These are phyloP conservation scores for Heliamphora ciliata DNA, from an alignment of 179 eudicot species.

Conservation along the genomic window DNA sequence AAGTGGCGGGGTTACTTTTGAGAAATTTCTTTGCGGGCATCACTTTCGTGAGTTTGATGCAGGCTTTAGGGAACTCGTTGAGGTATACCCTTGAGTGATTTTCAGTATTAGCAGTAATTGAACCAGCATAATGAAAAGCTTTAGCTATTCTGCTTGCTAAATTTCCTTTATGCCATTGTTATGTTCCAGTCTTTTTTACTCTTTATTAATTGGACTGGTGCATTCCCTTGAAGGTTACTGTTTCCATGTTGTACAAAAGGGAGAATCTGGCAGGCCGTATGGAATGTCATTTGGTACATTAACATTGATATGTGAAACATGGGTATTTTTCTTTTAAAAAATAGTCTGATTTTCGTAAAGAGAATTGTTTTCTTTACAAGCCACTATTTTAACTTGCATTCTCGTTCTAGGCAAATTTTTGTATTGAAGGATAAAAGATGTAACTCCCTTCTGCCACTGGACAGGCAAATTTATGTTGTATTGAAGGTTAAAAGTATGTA, in stretches of 20 bases:
- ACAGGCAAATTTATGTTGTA: neutral
- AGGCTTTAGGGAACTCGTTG: neutral
- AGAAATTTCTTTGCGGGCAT: neutral
- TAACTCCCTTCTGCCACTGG: neutral
- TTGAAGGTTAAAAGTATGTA: too few species aligned
- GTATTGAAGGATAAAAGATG: too few species aligned
- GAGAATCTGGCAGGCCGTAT: neutral
- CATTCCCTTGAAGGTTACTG: too few species aligned
- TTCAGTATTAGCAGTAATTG: too few species aligned
- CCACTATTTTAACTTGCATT: neutral
- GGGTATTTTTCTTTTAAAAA: too few species aligned
- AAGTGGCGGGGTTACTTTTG: neutral
- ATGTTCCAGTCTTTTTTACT: neutral
- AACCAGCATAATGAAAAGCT: too few species aligned
- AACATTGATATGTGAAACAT: too few species aligned
- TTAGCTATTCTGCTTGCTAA: too few species aligned
- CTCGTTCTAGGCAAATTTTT: slow-evolving; percentile 1
- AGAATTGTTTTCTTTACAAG: neutral
- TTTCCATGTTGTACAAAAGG: neutral
- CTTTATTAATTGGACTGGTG: neutral
- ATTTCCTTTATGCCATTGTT: neutral
- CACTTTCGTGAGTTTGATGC: slow-evolving; percentile 1
- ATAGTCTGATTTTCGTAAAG: too few species aligned
- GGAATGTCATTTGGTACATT: too few species aligned
- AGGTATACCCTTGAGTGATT: neutral